These are phyloP conservation scores for Crithidia expoeki DNA, from an alignment of 208 protist species.

Conservation along the genomic window DNA sequence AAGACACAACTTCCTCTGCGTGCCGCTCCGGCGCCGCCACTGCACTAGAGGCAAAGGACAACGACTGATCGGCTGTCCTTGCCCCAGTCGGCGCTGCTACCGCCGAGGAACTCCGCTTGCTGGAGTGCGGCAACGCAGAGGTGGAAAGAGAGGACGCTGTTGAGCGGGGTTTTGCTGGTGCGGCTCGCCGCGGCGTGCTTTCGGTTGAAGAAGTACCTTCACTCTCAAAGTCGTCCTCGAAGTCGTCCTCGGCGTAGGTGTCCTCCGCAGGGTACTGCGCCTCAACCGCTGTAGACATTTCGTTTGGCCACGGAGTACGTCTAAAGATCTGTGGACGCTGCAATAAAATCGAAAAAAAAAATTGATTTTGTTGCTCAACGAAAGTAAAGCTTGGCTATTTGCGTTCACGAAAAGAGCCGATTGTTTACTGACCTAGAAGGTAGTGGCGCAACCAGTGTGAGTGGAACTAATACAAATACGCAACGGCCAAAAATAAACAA, in stretches of 20 bases:
- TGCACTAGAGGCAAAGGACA: background rate
- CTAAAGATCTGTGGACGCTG: too few relatives aligned
- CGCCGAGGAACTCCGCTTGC: background rate
- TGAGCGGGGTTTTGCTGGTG: background rate
- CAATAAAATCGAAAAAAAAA: too few relatives aligned
- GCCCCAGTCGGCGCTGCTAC: background rate
- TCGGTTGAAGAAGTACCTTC: constrained; percentile 8
- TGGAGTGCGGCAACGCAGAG: too few relatives aligned
- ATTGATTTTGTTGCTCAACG: too few relatives aligned
- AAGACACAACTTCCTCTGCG: background rate
- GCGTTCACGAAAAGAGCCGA: too few relatives aligned
- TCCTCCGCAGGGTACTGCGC: constrained; percentile 16
- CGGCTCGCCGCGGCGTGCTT: background rate
- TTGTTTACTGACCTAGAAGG: too few relatives aligned
- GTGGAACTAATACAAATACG: background rate
- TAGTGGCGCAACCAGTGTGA: background rate
- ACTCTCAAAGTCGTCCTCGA: constrained; percentile 53
- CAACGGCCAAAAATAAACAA: too few relatives aligned
- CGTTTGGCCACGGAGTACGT: too few relatives aligned
- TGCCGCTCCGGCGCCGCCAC: background rate
- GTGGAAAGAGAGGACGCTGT: background rate
- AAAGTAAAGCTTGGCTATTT: background rate
- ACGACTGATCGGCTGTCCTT: background rate
- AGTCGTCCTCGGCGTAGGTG: constrained; percentile 41
- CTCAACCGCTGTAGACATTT: constrained; percentile 20